phyloP scores from a whole-genome alignment of 495 filamentous ascomycete species.

The Hypomontagnella submonticulosa region DNA sequence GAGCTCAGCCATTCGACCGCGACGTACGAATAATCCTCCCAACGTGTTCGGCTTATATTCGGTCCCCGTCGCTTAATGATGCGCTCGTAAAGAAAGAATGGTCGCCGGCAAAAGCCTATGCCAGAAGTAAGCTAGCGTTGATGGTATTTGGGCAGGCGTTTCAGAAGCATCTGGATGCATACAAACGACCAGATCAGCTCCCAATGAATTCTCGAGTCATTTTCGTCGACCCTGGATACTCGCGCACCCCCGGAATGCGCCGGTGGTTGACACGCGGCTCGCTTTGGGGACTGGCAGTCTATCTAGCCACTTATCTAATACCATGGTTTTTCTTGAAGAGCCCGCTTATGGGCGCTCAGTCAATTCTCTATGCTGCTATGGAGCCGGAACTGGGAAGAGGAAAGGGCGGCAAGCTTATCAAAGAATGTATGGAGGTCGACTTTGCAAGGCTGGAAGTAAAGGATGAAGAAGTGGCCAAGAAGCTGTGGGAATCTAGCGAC shows the following conservation, averaged over 20 bases:
- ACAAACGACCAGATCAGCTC: slow-evolving; percentile 81
- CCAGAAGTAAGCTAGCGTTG: slow-evolving; percentile 86
- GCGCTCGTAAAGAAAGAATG: slow-evolving; percentile 60
- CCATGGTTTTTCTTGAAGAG: slow-evolving; percentile 92
- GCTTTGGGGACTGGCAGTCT: slow-evolving; percentile 81
- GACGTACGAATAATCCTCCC: slow-evolving; percentile 90
- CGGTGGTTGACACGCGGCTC: slow-evolving; percentile 87
- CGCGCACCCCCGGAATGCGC: slow-evolving; percentile 85
- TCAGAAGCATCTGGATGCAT: slow-evolving; percentile 86
- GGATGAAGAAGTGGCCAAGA: slow-evolving; percentile 80
- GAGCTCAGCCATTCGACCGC: slow-evolving; percentile 90
- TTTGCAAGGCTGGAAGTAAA: slow-evolving; percentile 77
- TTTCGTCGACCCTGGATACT: slow-evolving; percentile 84
- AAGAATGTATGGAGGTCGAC: slow-evolving; percentile 84
- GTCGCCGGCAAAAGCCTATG: slow-evolving; percentile 70
- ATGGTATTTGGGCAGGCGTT: slow-evolving; percentile 89
- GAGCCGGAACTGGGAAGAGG: slow-evolving; percentile 73
- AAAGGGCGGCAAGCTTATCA: slow-evolving; percentile 76
- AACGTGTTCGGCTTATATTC: slow-evolving; percentile 87
- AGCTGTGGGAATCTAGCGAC: slow-evolving; percentile 89
- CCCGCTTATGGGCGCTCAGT: slow-evolving; percentile 83
- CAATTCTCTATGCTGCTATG: slow-evolving; percentile 86
- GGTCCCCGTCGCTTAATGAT: slow-evolving; percentile 66
- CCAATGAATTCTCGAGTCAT: slow-evolving; percentile 84
- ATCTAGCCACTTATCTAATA: slow-evolving; percentile 79